phyloP scores from a whole-genome alignment of 345 rosid species.

The Brassica cretica region DNA sequence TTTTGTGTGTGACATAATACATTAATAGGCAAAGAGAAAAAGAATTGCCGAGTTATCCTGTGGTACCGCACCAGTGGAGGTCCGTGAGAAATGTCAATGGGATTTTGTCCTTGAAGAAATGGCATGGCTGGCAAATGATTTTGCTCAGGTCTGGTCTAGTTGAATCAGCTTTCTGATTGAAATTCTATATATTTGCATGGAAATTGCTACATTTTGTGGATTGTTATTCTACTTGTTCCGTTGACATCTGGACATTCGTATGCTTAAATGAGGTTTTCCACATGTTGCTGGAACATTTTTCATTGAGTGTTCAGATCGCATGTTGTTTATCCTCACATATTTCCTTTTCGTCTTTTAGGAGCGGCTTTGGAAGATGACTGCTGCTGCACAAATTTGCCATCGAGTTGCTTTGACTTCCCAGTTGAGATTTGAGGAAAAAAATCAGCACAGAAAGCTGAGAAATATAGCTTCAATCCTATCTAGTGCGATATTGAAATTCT shows the following conservation, averaged over 20 bases:
- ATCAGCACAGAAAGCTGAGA: slow-evolving; percentile 53
- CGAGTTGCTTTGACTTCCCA: slow-evolving; percentile 63
- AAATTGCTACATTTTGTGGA: slow-evolving; percentile 30
- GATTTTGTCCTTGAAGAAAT: slow-evolving; percentile 98
- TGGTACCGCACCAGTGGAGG: slow-evolving; percentile 50
- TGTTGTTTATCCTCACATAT: background rate
- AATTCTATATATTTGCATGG: slow-evolving; percentile 18
- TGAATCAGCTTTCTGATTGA: slow-evolving; percentile 15
- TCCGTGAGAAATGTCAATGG: slow-evolving; percentile 73
- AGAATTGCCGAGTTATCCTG: slow-evolving; percentile 85
- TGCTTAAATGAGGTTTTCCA: slow-evolving; percentile 4
- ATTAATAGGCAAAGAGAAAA: slow-evolving; percentile 78
- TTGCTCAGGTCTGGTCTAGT: slow-evolving; percentile 75
- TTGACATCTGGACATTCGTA: slow-evolving; percentile 5
- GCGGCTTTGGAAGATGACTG: slow-evolving; percentile 97
- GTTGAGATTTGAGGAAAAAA: slow-evolving; percentile 58
- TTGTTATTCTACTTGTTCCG: background rate
- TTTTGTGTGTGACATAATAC: slow-evolving; percentile 33
- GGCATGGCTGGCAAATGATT: slow-evolving; percentile 98
- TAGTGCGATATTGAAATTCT: slow-evolving; percentile 83
- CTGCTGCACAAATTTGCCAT: slow-evolving; percentile 88
- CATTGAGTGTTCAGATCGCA: background rate
- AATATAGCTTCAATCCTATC: slow-evolving; percentile 66
- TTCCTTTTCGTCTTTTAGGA: slow-evolving; percentile 54
- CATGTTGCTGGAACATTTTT: slow-evolving; percentile 45